Conservation (phyloP, 2,329 filamentous ascomycete genomes). For the Penicillium rolfsii region DNA sequence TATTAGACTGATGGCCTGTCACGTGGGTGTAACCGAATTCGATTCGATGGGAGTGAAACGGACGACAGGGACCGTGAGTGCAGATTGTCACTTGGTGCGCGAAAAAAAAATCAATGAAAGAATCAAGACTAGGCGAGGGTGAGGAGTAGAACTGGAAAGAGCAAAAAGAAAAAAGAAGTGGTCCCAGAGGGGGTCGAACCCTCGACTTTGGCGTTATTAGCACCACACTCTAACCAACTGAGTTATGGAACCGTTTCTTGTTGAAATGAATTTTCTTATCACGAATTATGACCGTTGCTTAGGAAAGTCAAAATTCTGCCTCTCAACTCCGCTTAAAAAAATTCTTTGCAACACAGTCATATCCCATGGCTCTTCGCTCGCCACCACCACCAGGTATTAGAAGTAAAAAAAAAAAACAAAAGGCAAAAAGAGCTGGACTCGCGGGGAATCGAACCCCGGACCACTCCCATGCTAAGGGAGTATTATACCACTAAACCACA, state of each 20-base stretch:
- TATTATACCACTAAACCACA: slow-evolving; percentile 54
- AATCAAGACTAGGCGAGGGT: too few species aligned
- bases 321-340: background rate
- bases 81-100: too few species aligned
- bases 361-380: background rate
- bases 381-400: background rate
- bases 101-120: too few species aligned
- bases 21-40: too few species aligned
- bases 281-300: background rate
- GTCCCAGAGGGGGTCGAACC: slow-evolving; percentile 11
- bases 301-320: slow-evolving; percentile 2
- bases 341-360: background rate
- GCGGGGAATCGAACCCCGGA: slow-evolving; percentile 54
- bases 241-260: slow-evolving; percentile 18
- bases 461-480: slow-evolving; percentile 53
- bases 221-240: slow-evolving; percentile 26
- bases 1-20: too few species aligned
- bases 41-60: too few species aligned
- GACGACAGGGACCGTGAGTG: too few species aligned
- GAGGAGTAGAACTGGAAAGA: background rate
- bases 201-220: slow-evolving; percentile 24
- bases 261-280: background rate
- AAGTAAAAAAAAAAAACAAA: too few species aligned
- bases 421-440: slow-evolving; percentile 42
- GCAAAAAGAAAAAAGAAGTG: background rate